Conservation (phyloP, 768 basidiomycete species). For the Coprinellus micaceus region DNA sequence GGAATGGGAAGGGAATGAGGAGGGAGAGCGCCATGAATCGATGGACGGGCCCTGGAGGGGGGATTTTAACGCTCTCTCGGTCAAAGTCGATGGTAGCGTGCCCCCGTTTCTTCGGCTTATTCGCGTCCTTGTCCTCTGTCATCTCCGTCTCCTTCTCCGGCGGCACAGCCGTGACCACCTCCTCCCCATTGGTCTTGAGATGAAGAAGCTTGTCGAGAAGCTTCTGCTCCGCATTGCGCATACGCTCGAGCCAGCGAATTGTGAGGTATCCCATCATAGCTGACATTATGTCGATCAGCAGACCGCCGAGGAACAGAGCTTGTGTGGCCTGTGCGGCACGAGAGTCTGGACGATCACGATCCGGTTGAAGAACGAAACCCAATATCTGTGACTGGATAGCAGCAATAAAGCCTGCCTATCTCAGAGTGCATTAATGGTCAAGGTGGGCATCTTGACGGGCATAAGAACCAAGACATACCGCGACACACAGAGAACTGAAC, state of each 20-base stretch:
- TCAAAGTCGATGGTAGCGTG: not conserved
- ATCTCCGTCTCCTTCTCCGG: too few relatives aligned
- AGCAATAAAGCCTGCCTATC: not conserved
- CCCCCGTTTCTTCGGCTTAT: not conserved
- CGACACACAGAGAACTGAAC: not conserved
- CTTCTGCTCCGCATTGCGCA: not conserved
- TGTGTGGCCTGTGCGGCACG: not conserved
- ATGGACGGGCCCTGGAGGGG: not conserved
- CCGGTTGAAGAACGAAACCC: too few relatives aligned
- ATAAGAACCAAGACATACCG: not conserved
- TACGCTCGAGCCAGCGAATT: conserved; percentile 1
- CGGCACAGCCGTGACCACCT: not conserved
- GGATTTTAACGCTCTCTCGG: not conserved
- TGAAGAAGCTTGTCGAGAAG: not conserved
- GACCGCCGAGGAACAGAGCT: not conserved
- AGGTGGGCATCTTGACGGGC: too few relatives aligned
- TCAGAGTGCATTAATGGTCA: not conserved
- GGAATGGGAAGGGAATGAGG: not conserved
- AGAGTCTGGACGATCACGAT: too few relatives aligned
- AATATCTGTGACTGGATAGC: not conserved
- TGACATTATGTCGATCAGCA: conserved; percentile 1
- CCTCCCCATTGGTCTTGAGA: not conserved
- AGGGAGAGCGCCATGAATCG: not conserved
- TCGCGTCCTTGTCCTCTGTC: not conserved
- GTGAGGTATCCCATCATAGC: conserved; percentile 4